A percentile compares a stretch with the other conserved stretches of the same genome.
Conservation (phyloP, 306 rosid species). For the Prunus padus region DNA sequence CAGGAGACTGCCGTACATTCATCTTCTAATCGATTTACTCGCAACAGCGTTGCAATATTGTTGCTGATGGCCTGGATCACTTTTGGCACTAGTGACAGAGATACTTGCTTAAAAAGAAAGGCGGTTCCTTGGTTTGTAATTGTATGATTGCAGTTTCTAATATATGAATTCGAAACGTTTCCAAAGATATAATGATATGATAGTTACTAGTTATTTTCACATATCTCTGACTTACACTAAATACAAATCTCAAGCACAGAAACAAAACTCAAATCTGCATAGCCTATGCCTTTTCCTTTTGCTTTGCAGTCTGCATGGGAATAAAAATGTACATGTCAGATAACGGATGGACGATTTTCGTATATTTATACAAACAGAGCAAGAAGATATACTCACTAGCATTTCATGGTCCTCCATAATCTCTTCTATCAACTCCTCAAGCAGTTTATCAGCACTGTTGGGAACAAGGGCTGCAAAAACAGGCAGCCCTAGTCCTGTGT, state of each 20-base stretch:
- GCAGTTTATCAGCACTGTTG: conserved; percentile 72
- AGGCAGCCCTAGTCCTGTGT: conserved; percentile 77
- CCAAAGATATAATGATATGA: not conserved
- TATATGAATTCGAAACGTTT: not conserved
- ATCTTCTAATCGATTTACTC: not conserved
- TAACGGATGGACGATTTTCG: not conserved
- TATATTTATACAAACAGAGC: not conserved
- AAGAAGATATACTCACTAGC: conserved; percentile 48
- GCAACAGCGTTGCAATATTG: not conserved
- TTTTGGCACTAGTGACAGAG: not conserved
- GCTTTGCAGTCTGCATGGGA: conserved; percentile 25
- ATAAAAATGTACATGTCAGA: not conserved
- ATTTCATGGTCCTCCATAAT: conserved; percentile 79
- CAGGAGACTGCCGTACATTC: not conserved
- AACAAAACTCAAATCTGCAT: conserved; percentile 1
- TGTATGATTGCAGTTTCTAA: too few species aligned
- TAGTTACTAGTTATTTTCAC: not conserved
- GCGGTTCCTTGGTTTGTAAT: too few species aligned
- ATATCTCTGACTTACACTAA: not conserved
- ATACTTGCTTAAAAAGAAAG: not conserved
- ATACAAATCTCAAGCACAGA: not conserved
- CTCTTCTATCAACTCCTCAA: conserved; percentile 75
- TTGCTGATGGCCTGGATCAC: not conserved
- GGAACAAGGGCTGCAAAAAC: conserved; percentile 96
- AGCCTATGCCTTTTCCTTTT: not conserved